phyloP scores from a whole-genome alignment of 768 basidiomycete species.

The Leccinum imitatum region DNA sequence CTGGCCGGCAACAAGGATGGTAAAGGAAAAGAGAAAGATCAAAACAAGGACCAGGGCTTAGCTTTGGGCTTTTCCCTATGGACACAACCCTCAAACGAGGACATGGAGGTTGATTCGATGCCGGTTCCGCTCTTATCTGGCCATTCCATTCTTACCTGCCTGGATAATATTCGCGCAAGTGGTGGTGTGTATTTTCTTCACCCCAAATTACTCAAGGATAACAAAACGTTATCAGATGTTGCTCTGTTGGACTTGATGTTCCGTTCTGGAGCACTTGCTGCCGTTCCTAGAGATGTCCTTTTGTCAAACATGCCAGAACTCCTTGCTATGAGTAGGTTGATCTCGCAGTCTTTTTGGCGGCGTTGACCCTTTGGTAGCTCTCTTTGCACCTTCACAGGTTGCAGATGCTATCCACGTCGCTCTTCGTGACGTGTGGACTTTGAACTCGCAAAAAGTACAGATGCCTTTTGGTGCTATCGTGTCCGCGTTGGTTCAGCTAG shows the following conservation, averaged over 20 bases:
- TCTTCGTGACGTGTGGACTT: conserved; percentile 36
- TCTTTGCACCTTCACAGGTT: conserved; percentile 29
- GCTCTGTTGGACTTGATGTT: conserved; percentile 40
- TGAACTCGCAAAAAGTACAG: conserved; percentile 20
- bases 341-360: background rate
- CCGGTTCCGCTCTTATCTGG: conserved; percentile 12
- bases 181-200: conserved; percentile 35
- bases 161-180: conserved; percentile 33
- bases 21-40: conserved; percentile 28
- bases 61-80: conserved; percentile 34
- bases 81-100: conserved; percentile 21
- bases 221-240: conserved; percentile 35
- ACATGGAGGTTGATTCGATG: conserved; percentile 22
- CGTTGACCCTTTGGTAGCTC: conserved; percentile 17
- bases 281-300: conserved; percentile 31
- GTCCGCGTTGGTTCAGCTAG: conserved; percentile 42
- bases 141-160: conserved; percentile 27
- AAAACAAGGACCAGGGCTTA: conserved; percentile 20
- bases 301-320: conserved; percentile 39
- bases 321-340: conserved; percentile 40
- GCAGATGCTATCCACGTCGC: conserved; percentile 32
- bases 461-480: conserved; percentile 38
- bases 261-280: conserved; percentile 40
- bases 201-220: background rate
- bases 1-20: conserved; percentile 41